Evolutionary conservation across 1,139 yeast species (phyloP), one percentile per base, ranked within the genome.

Genomic region (Yamadazyma membranifaciens): DNA sequence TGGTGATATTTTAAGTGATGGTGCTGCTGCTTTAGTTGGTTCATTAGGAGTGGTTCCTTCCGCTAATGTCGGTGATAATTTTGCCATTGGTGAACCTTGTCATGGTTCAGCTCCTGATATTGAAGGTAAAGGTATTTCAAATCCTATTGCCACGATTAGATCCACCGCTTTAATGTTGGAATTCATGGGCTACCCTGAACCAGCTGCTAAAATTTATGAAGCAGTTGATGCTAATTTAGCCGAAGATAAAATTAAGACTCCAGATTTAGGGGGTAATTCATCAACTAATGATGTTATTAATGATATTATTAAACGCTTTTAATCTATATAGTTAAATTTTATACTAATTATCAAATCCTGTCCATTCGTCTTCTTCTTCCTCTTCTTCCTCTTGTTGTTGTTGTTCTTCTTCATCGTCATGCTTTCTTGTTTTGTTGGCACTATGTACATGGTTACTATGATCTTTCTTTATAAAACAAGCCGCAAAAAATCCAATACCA

Each of bases 51-150:
- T 92, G 45, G 98, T 94, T 46, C 98, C 98, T 55, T 85, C 95
- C 43, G 98, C 98, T 50, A 92, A 92, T 59, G 98, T 92, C 43
- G 98, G 98, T 57, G 96, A 89, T 60, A 70, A 75, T 62, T 92
- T 92, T 60, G 97, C 95, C 49, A 89, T 92, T 62, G 98, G 98
- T 63, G 98, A 92, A 69, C 98, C 98, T 59, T 91, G 98, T 64
- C 98, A 92, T 68, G 98, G 98, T 46, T 87, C 96, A 45, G 98
- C 98, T 43, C 98, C 98, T 42, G 98, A 92, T 64, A 92, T 92
- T 51, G 96, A 89, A 63, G 98, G 98, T 55, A 81, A 79, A 64
- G 94, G 86, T 55, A 91, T 92, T 59, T 81, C 98, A 45, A 92
- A 92, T 78, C 98, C 98, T 51, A 82, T 92, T 59, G 98, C 98